phyloP scores from a whole-genome alignment of 352 stramenopile genomes.

The Globisporangium apiculatum region DNA sequence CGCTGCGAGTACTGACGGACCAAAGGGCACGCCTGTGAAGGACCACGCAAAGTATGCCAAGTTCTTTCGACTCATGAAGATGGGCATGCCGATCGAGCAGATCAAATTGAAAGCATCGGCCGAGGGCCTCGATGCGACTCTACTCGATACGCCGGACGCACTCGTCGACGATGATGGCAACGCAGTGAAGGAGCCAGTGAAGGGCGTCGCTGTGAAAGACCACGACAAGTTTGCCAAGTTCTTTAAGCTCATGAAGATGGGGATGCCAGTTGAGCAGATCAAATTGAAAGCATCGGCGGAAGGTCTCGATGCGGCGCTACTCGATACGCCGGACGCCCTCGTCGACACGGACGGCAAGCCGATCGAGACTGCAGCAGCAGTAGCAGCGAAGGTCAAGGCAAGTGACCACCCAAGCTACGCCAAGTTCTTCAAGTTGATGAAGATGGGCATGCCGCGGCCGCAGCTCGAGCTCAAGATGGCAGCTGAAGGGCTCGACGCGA shows the following conservation, averaged over 20 bases:
- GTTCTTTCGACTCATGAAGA: constrained; percentile 93
- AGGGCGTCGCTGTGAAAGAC: constrained; percentile 61
- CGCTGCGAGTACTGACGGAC: neutral
- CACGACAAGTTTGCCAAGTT: constrained; percentile 92
- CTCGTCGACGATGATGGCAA: constrained; percentile 53
- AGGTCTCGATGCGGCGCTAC: constrained; percentile 38
- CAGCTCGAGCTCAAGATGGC: constrained; percentile 85
- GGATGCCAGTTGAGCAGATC: constrained; percentile 80
- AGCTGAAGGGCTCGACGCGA: constrained; percentile 73
- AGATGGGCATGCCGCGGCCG: constrained; percentile 79
- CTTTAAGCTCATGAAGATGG: constrained; percentile 91
- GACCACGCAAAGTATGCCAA: constrained; percentile 90
- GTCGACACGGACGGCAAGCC: constrained; percentile 41
- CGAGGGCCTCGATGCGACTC: constrained; percentile 43
- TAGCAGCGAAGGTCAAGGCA: constrained; percentile 39
- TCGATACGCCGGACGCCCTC: constrained; percentile 56
- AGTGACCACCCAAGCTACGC: constrained; percentile 85
- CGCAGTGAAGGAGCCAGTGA: constrained; percentile 15
- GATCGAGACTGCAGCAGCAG: neutral
- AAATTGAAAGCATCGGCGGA: constrained; percentile 76
- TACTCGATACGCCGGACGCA: constrained; percentile 55
- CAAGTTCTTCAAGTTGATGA: constrained; percentile 94
- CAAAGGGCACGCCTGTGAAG: constrained; percentile 45
- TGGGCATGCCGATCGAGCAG: constrained; percentile 83
- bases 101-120: constrained; percentile 80